Evolutionary conservation across 352 stramenopile species (phyloP), one percentile per base, ranked within the genome.

Genomic region (Aphanomyces cochlioides): DNA sequence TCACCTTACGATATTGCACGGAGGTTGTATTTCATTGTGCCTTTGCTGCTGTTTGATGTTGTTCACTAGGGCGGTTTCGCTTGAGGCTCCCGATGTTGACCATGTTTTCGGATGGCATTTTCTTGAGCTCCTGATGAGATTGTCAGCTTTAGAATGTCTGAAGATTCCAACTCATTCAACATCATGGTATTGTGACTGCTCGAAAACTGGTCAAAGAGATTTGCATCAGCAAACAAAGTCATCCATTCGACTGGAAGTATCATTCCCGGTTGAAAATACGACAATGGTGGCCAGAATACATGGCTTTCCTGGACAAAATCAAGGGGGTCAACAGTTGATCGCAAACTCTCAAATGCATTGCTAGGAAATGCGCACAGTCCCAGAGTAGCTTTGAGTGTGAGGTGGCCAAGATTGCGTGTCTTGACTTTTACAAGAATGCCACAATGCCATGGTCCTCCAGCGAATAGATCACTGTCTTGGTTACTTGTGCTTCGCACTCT

Each of bases 311-410:
- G 69, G 0, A 92, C 72, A 47, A 90, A 91, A n/a, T 75, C 50
- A 21, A 75, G 67, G 5, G 78, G 72, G 13, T 76, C 74, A 3
- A 94, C 40, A 0, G 87, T 66, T 7, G 90, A 83, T 34, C 84
- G 79, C 3, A 91, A 68, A 64, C 89, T 76, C 1, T 59, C 69
- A 7, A 92, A 74, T 6, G 84, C 78, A 0, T 91, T 81, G 0
- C 73, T 73, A 37, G 19, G 21, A 41, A 90, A 83, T 2, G 90
- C 82, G 0, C 92, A 58, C 8, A 94, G 48, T 0, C 86, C 86
- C 1, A 92, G 67, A 1, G 86, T 94, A 40, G 90, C 65, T 60
- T 94, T 94, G 17, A 94, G 71, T 3, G 83, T 94, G 28, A 94
- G 73, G 7, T 90, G 63, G 1, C 81, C 83, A 19, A 80, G 82